Evolutionary conservation across 108 stramenopile species (phyloP), one percentile per base, ranked within the genome.

Genomic region (Nitzschia sp.): DNA sequence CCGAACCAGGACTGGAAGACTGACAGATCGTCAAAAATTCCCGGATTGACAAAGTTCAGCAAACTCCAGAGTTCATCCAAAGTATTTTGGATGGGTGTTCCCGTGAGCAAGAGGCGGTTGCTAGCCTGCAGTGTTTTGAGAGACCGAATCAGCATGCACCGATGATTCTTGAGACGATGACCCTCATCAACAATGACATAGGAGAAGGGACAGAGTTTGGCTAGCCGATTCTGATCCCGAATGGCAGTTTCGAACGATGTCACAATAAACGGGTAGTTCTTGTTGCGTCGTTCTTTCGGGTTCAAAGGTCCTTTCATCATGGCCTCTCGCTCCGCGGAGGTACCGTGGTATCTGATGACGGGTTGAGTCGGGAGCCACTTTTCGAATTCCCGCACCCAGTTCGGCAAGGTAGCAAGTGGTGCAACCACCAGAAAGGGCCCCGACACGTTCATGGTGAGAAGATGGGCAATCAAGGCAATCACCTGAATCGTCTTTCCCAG

Each of bases 1-100:
- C 97, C 96, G 72, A 98, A 99, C 96, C 98, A 97, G 22, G 92
- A 94, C 76, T 95, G 95, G 74, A 98, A 98, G 46, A 96, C 96
- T 45, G 80, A 72, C 58, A 97, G 86, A 78, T 99, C 98, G 68
- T 98, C 98, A 68, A 99, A 99, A 61, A 99, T 98, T 59, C 76
- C 64, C 9, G 99, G 99, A 71, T 98, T 98, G 63, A 98, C 96
- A 80, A 99, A 99, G 76, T 99, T 98, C 45, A 98, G 85, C 56
- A 99, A 82, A 58, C 87, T 87, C 99, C 99, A 99, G 16, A 99
- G 89, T 77, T 98, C 98, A 66, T 94, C 91, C 13, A 96, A 71
- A 33, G 85, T 84, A 61, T 89, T 96, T 66, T 97, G 96, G 65
- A 99, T 98, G n/a, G 99, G 99, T n/a, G 99, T 99, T 30, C 99